Evolutionary conservation across 768 basidiomycete genomes (phyloP).

Genomic region (Tylopilus rubrobrunneus): DNA sequence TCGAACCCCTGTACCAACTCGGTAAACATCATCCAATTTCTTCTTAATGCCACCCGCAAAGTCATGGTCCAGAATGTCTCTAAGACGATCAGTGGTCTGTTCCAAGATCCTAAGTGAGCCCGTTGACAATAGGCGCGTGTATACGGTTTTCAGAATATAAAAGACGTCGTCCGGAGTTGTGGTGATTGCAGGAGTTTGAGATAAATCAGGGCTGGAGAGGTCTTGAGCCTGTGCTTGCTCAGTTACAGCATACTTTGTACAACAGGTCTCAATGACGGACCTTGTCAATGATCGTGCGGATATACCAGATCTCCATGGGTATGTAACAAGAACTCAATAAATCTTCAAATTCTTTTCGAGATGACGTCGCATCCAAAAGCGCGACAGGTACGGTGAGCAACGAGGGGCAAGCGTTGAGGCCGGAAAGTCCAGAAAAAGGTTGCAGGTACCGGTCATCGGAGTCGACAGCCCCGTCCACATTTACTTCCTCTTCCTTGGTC

Average conservation of each 20-base stretch:
- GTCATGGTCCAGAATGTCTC: constrained; percentile 77
- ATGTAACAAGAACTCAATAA: constrained; percentile 74
- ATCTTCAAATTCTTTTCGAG: constrained; percentile 58
- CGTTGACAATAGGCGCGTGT: constrained; percentile 73
- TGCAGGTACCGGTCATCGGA: constrained; percentile 5
- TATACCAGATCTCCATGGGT: constrained; percentile 92
- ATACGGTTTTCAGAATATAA: constrained; percentile 86
- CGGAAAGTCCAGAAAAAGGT: background rate
- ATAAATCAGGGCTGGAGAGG: constrained; percentile 69
- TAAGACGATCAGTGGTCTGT: constrained; percentile 57
- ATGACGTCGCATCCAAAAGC: constrained; percentile 47
- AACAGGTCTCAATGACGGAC: constrained; percentile 35
- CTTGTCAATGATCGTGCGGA: constrained; percentile 82
- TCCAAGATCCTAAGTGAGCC: constrained; percentile 61
- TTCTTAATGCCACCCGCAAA: constrained; percentile 76
- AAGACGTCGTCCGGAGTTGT: constrained; percentile 93
- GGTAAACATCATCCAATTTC: constrained; percentile 88
- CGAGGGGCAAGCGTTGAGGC: background rate
- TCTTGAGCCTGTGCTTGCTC: constrained; percentile 68
- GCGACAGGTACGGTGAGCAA: constrained; percentile 9
- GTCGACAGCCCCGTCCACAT: constrained; percentile 1
- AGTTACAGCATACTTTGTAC: background rate
- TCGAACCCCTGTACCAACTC: constrained; percentile 47
- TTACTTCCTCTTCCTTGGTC: constrained; percentile 17
- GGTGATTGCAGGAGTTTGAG: constrained; percentile 58